Evolutionary conservation across 441 rosid species (phyloP), one percentile per base, ranked within the genome.

Genomic region (Euphorbia celastroides): DNA sequence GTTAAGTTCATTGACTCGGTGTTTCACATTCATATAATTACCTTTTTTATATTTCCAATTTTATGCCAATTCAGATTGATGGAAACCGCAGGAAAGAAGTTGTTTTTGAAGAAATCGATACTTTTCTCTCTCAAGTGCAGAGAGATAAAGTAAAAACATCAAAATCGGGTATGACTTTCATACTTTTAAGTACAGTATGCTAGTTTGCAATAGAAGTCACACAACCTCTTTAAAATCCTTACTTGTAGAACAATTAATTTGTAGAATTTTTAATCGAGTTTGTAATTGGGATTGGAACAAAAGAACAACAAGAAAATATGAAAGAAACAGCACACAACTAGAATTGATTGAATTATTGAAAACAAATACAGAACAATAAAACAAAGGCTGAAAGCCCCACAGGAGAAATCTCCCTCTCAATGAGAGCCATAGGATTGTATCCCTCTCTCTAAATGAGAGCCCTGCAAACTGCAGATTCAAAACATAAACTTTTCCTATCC

Each of bases 61-160:
- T 13, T 62, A n/a, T 26, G 31, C 59, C 27, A 31, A 34, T 64
- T 69, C 86, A 93, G 97, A 80, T 89, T 67, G 87, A 89, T 82
- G 97, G 95, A 70, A 93, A 77, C 75, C 88, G 79, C 46, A 61
- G 86, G 23, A 90, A 86, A 80, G 96, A 89, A 57, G 76, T 65
- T 19, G 79, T 86, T 73, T 93, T 85, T 59, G 55, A 71, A 36
- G 96, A 90, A 77, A 78, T 84, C 13, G 78, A 82, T 60, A 75
- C 84, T 44, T 79, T 87, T 70, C 72, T 93, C 63, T 83, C 88
- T 60, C 83, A 83, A 73, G 76, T 82, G 74, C 80, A 65, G 67
- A 72, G 75, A 9, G 78, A 82, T 60, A 79, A 80, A 74, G 64
- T 60, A 58, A 69, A 88, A 74, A 19, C 62, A 27, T 56, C 26